phyloP scores from a whole-genome alignment of 345 rosid genomes.

The Brassica cretica region DNA sequence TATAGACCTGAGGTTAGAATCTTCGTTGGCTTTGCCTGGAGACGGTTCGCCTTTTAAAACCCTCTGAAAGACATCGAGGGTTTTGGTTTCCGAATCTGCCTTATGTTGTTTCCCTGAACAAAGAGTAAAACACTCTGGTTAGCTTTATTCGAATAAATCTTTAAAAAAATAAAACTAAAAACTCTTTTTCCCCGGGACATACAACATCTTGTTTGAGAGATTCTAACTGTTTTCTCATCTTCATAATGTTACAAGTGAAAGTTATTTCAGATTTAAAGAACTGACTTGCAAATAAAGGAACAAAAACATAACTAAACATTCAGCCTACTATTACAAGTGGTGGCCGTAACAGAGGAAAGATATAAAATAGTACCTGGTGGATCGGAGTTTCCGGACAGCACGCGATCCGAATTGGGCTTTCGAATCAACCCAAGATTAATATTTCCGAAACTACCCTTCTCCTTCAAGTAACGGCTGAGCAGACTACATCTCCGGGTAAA shows the following conservation, averaged over 20 bases:
- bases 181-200: background rate
- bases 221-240: background rate
- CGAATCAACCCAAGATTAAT: conserved; percentile 38
- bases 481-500: conserved; percentile 51
- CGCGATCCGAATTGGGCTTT: conserved; percentile 22
- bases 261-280: background rate
- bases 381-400: conserved; percentile 2
- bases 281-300: background rate
- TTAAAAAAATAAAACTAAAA: background rate
- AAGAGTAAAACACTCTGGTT: background rate
- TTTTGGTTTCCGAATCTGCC: conserved; percentile 1
- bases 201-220: background rate
- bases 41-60: conserved; percentile 4
- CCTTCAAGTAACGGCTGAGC: conserved; percentile 71
- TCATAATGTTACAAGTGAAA: background rate
- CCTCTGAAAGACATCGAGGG: background rate
- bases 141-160: background rate
- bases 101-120: conserved; percentile 26
- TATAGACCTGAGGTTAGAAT: conserved; percentile 23
- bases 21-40: conserved; percentile 16
- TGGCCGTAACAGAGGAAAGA: background rate
- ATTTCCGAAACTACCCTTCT: conserved; percentile 54
- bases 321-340: background rate
- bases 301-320: background rate
- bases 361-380: conserved; percentile 21